A percentile compares a stretch with the other conserved stretches of the same genome.
Evolutionary conservation across 2,329 filamentous ascomycete genomes (phyloP).

Genomic region (Pseudogymnoascus sp.): DNA sequence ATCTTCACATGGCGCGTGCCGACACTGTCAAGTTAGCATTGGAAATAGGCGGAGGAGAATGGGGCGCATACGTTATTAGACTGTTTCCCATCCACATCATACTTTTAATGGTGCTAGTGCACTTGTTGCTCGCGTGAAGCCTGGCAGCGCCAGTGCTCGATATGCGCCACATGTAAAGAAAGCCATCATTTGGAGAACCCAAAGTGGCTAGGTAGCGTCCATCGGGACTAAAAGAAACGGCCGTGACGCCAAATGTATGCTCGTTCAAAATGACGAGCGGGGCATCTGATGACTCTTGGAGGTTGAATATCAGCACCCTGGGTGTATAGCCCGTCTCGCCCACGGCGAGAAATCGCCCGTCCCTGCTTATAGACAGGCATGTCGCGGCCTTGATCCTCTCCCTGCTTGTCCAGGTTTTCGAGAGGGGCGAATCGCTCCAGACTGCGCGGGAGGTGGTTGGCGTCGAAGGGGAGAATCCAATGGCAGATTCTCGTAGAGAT

Average conservation of each 20-base stretch:
- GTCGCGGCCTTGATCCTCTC: slow-evolving; percentile 93
- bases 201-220: slow-evolving; percentile 81
- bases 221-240: slow-evolving; percentile 83
- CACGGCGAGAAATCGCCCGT: slow-evolving; percentile 81
- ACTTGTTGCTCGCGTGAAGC: slow-evolving; percentile 82
- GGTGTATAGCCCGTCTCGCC: slow-evolving; percentile 94
- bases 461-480: slow-evolving; percentile 30
- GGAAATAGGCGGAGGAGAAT: background rate
- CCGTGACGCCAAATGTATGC: slow-evolving; percentile 81
- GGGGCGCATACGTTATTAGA: slow-evolving; percentile 58
- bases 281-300: slow-evolving; percentile 73
- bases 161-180: slow-evolving; percentile 84
- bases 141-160: slow-evolving; percentile 71
- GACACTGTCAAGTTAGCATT: slow-evolving; percentile 37
- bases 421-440: slow-evolving; percentile 55
- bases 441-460: slow-evolving; percentile 34
- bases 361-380: slow-evolving; percentile 78
- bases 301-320: slow-evolving; percentile 81
- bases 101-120: slow-evolving; percentile 75
- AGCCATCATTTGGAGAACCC: slow-evolving; percentile 85
- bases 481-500: slow-evolving; percentile 39
- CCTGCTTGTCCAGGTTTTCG: slow-evolving; percentile 76
- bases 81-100: slow-evolving; percentile 87
- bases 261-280: slow-evolving; percentile 83
- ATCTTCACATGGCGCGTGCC: slow-evolving; percentile 89